A percentile compares a stretch with the other conserved stretches of the same genome.
phyloP scores from a whole-genome alignment of 1,284 basidiomycete species.

The Ganoderma sp. region DNA sequence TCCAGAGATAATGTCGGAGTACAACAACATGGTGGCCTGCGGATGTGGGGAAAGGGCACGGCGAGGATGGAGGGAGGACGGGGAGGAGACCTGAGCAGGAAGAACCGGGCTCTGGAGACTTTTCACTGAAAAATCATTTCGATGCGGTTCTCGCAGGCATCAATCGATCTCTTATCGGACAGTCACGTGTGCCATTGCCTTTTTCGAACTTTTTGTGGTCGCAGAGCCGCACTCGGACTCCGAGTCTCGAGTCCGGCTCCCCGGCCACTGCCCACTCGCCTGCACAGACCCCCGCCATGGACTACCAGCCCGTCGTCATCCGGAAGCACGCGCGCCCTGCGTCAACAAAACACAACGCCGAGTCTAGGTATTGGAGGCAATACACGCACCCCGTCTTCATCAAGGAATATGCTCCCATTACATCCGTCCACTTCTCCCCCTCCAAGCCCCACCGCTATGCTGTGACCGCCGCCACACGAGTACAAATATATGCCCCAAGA shows the following conservation, averaged over 20 bases:
- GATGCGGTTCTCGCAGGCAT: conserved; percentile 23
- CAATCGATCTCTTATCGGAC: conserved; percentile 43
- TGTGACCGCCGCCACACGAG: conserved; percentile 91
- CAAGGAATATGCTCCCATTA: conserved; percentile 94
- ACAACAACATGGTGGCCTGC: conserved; percentile 73
- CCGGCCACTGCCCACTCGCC: background rate
- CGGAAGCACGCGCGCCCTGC: conserved; percentile 63
- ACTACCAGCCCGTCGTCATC: conserved; percentile 78
- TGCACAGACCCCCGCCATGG: conserved; percentile 50
- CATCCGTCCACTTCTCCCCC: conserved; percentile 88
- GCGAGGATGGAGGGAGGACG: conserved; percentile 33
- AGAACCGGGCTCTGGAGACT: conserved; percentile 31
- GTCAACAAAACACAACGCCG: conserved; percentile 65
- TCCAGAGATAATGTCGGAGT: conserved; percentile 72
- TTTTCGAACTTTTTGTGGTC: conserved; percentile 31
- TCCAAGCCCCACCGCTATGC: conserved; percentile 91
- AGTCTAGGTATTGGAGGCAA: conserved; percentile 81
- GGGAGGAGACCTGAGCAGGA: conserved; percentile 22
- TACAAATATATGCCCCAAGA: conserved; percentile 95
- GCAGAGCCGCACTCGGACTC: background rate
- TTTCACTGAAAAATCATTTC: conserved; percentile 36
- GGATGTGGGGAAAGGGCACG: conserved; percentile 23
- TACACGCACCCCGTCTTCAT: conserved; percentile 89
- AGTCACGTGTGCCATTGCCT: conserved; percentile 38
- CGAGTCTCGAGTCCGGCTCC: background rate